Evolutionary conservation across 805 yeast genomes (phyloP).

Genomic region (Dipodascopsis uninucleata): DNA sequence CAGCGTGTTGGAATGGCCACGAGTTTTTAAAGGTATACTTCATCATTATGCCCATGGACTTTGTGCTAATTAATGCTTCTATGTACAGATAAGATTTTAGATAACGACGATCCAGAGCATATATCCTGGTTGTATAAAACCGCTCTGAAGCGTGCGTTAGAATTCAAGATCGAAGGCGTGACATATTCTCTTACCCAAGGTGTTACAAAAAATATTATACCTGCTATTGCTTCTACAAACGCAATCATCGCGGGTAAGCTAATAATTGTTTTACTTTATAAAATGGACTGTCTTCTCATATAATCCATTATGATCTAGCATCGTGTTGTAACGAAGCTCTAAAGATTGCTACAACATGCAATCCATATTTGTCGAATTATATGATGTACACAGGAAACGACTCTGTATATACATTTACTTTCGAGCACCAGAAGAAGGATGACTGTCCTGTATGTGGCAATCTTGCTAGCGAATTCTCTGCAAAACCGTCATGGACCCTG

Average conservation of each 20-base stretch:
- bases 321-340: constrained; percentile 82
- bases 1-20: constrained; percentile 69
- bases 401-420: constrained; percentile 71
- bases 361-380: constrained; percentile 67
- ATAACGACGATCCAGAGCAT: constrained; percentile 65
- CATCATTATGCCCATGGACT: neutral
- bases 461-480: constrained; percentile 26
- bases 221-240: constrained; percentile 91
- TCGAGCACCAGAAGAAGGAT: constrained; percentile 54
- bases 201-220: constrained; percentile 85
- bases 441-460: constrained; percentile 78
- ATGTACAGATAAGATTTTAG: constrained; percentile 45
- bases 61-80: neutral
- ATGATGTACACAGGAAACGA: constrained; percentile 85
- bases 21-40: constrained; percentile 38
- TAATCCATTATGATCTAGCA: constrained; percentile 15
- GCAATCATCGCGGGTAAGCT: constrained; percentile 77
- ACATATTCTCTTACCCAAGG: constrained; percentile 72
- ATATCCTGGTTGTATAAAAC: constrained; percentile 57
- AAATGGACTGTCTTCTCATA: neutral
- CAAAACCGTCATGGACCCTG: constrained; percentile 35
- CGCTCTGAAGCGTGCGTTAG: constrained; percentile 56
- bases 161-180: constrained; percentile 66
- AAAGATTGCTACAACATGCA: constrained; percentile 67
- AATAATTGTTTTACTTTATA: neutral